A percentile compares a stretch with the other conserved stretches of the same genome.
Conservation (phyloP, 139 green algal genomes). For the Chlamydomonas sphaeroides region DNA sequence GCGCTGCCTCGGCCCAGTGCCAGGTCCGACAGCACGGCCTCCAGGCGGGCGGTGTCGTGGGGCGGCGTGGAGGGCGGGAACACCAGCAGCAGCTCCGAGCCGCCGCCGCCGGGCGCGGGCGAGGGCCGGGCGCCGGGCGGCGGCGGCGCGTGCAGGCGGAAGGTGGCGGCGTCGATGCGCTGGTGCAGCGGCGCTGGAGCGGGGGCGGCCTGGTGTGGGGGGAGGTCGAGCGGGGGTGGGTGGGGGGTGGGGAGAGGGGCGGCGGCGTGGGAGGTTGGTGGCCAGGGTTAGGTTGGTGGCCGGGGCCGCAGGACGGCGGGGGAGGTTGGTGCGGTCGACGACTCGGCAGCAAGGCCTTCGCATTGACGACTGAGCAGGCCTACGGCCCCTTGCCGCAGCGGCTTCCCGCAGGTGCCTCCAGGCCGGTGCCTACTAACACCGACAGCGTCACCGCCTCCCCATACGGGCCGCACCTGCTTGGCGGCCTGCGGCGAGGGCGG, state of each 20-base stretch:
- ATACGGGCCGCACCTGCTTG: too few species aligned
- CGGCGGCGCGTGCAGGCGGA: background rate
- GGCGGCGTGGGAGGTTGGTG: too few species aligned
- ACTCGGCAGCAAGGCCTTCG: too few species aligned
- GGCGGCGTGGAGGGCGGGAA: background rate
- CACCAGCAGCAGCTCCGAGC: background rate
- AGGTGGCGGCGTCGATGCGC: slow-evolving; percentile 2
- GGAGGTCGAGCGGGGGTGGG: background rate
- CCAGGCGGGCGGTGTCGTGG: background rate
- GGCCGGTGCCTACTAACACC: too few species aligned
- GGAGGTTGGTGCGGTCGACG: too few species aligned
- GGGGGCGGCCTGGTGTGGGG: background rate
- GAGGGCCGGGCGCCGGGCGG: background rate
- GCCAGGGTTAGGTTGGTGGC: too few species aligned
- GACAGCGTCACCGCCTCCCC: too few species aligned
- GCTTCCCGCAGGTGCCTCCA: too few species aligned
- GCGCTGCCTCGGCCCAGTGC: background rate
- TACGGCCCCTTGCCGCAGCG: too few species aligned
- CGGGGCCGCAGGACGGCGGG: too few species aligned
- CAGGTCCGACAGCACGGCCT: slow-evolving; percentile 9
- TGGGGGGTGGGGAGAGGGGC: background rate
- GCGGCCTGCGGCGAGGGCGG: too few species aligned
- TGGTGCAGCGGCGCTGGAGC: background rate
- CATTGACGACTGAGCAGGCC: too few species aligned
- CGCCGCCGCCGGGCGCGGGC: background rate